phyloP scores from a whole-genome alignment of 2,329 filamentous ascomycete species.

The Trichoderma aggressivum region DNA sequence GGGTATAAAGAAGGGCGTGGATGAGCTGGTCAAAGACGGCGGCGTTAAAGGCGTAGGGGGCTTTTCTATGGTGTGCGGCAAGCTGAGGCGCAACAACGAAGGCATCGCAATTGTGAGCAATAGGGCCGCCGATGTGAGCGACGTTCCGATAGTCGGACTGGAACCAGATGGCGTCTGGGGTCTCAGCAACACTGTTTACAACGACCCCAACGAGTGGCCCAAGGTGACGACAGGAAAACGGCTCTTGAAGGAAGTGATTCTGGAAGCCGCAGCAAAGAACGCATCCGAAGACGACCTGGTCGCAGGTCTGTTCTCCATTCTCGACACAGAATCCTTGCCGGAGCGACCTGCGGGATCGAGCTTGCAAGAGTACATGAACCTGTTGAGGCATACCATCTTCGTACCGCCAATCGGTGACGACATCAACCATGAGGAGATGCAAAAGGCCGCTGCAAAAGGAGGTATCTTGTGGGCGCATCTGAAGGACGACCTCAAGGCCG shows the following conservation, averaged over 20 bases:
- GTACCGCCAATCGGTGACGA: constrained; percentile 56
- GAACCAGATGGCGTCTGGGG: constrained; percentile 52
- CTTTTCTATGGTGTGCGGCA: constrained; percentile 64
- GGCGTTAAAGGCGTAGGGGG: constrained; percentile 61
- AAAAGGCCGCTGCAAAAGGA: constrained; percentile 38
- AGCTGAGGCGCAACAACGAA: constrained; percentile 48
- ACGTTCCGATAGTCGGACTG: constrained; percentile 58
- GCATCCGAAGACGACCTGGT: constrained; percentile 47
- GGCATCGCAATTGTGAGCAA: constrained; percentile 62
- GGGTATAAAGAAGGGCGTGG: constrained; percentile 48
- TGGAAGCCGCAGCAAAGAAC: constrained; percentile 36
- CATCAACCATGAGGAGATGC: constrained; percentile 44
- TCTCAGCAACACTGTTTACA: constrained; percentile 60
- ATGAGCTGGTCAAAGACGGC: constrained; percentile 48
- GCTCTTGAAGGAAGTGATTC: constrained; percentile 43
- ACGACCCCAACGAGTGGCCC: constrained; percentile 54
- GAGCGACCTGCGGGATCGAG: constrained; percentile 37
- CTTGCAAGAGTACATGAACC: constrained; percentile 52
- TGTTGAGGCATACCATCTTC: constrained; percentile 59
- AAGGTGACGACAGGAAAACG: constrained; percentile 55
- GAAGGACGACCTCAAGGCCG: constrained; percentile 37
- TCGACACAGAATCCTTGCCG: constrained; percentile 58
- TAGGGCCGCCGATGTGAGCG: constrained; percentile 48
- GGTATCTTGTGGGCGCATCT: constrained; percentile 34
- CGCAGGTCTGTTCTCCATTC: constrained; percentile 50